Conservation (phyloP, 2,329 filamentous ascomycete species). For the Ophiocordyceps camponoti-saundersi region DNA sequence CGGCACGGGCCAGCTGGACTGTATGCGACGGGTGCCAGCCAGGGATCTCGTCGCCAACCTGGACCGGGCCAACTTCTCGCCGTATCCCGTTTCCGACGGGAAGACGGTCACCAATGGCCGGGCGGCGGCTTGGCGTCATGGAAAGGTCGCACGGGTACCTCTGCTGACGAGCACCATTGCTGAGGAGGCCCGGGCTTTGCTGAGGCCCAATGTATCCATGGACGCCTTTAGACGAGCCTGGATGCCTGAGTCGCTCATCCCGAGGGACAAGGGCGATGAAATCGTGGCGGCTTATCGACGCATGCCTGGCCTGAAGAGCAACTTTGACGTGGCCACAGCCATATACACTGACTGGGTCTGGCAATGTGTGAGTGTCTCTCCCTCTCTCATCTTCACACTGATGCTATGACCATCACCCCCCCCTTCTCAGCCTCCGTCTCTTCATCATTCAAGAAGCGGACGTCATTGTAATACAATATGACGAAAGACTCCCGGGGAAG, state of each 20-base stretch:
- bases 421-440: neutral
- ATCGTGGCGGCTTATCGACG: conserved; percentile 7
- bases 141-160: conserved; percentile 6
- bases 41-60: conserved; percentile 6
- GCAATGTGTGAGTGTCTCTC: conserved; percentile 8
- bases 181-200: conserved; percentile 8
- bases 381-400: neutral
- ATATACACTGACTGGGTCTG: conserved; percentile 11
- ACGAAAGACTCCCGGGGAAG: too few species aligned
- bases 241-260: conserved; percentile 4
- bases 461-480: too few species aligned
- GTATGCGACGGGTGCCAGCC: conserved; percentile 7
- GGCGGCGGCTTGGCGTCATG: conserved; percentile 7
- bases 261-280: neutral
- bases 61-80: neutral
- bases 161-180: conserved; percentile 9
- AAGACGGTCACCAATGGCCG: conserved; percentile 4
- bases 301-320: conserved; percentile 2
- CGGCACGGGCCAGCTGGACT: conserved; percentile 2
- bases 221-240: conserved; percentile 6
- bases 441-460: neutral
- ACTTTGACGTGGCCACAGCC: conserved; percentile 10
- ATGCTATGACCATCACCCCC: neutral
- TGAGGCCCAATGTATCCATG: conserved; percentile 8
- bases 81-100: conserved; percentile 7